Evolutionary conservation across 2,329 filamentous ascomycete genomes (phyloP), one percentile per base, ranked within the genome.

Genomic region (Phyllosticta citrichinensis): DNA sequence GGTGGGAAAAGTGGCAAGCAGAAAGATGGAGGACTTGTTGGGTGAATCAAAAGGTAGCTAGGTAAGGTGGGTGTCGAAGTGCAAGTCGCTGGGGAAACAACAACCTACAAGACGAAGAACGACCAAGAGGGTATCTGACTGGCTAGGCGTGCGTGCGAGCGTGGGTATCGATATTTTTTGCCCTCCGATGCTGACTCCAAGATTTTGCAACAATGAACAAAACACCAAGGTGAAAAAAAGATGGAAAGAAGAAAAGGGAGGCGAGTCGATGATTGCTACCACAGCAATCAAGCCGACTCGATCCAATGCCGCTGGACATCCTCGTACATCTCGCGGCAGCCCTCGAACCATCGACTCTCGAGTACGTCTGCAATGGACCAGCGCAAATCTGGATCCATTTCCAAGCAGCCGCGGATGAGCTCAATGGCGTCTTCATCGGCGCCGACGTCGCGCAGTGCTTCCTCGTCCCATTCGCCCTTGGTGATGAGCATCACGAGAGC

Each of bases 401-500:
- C 77, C 24, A 88, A 73, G 67, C 85, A 87, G 3, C 83, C 82
- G 52, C 76, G 74, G 17, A 87, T 75, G 24, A 87, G 67, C n/a
- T 83, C 81, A 53, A 84, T 72, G 10, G 79, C 80, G 25, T 80
- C 77, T 30, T 77, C 72, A 5, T 71, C 70, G 0, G 75, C 74
- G n/a, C 71, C 70, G 14, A 75, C 74, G 3, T 74, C 73, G 25
- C 80, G 71, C 24, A 86, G 73, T 12, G 77, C 73, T 14, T 79
- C 71, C 11, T 75, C 71, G 61, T 86, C 77, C 82, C 84, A 88
- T 19, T 81, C 79, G 5, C 84, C 84, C 17, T 76, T 77, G 30
- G 82, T 70, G 62, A 88, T 87, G 65, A 83, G 81, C 63, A 80
- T 77, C 60, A 80, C 79, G 3, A 86, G 78, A 61, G 81, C 82